These are phyloP conservation scores for Neofusicoccum parvum DNA, from an alignment of 2,329 filamentous ascomycete species.

Conservation along the genomic window DNA sequence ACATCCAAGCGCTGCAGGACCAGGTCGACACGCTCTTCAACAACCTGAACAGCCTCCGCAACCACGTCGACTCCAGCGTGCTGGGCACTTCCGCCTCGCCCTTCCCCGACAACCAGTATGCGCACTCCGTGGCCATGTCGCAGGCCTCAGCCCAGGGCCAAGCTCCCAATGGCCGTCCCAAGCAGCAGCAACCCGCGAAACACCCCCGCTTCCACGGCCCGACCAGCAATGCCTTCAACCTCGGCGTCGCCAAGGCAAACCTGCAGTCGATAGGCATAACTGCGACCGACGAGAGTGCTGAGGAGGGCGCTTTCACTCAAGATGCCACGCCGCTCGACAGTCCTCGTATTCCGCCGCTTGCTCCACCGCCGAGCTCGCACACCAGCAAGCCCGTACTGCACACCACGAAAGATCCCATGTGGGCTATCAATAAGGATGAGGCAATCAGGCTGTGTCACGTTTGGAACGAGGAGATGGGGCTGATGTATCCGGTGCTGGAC, in stretches of 20 bases:
- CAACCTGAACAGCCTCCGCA: conserved; percentile 68
- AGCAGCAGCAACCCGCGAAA: conserved; percentile 36
- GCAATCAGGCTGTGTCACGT: conserved; percentile 76
- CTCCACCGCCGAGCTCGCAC: conserved; percentile 24
- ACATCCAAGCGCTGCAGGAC: conserved; percentile 75
- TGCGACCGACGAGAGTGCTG: conserved; percentile 61
- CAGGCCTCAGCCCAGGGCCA: conserved; percentile 41
- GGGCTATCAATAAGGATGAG: conserved; percentile 76
- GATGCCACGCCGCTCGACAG: conserved; percentile 56
- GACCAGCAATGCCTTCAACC: conserved; percentile 81
- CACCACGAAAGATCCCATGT: conserved; percentile 72
- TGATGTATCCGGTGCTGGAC: conserved; percentile 87
- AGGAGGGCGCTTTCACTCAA: conserved; percentile 58
- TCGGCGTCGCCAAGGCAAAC: conserved; percentile 84
- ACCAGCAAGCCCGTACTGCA: conserved; percentile 36
- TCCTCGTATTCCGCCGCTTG: conserved; percentile 38
- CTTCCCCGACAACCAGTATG: conserved; percentile 31
- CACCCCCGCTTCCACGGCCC: conserved; percentile 76
- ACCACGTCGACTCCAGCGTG: conserved; percentile 41
- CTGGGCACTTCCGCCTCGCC: conserved; percentile 16
- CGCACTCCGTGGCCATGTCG: conserved; percentile 40
- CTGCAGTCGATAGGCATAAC: conserved; percentile 88
- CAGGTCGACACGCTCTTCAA: conserved; percentile 79
- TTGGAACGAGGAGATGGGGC: conserved; percentile 86
- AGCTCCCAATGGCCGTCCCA: conserved; percentile 42